These are phyloP conservation scores for Mytilinidion resinicola DNA, from an alignment of 495 filamentous ascomycete species.

Conservation along the genomic window DNA sequence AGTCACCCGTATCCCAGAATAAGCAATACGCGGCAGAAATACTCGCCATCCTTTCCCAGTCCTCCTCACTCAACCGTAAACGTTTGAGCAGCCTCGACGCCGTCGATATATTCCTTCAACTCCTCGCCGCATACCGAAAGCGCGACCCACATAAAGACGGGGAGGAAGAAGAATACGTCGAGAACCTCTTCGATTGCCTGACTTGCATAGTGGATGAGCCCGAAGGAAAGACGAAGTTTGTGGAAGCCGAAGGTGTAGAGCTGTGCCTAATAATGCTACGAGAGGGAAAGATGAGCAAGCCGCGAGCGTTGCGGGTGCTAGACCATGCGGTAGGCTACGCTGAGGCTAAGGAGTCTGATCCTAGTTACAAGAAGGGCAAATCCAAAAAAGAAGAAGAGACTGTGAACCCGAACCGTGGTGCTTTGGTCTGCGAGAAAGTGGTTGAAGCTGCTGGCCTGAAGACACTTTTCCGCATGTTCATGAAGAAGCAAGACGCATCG, in stretches of 20 bases:
- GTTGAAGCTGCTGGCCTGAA: slow-evolving; percentile 84
- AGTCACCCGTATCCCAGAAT: slow-evolving; percentile 68
- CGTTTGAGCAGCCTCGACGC: slow-evolving; percentile 62
- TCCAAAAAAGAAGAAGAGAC: neutral
- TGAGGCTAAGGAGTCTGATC: slow-evolving; percentile 1
- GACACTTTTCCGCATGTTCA: slow-evolving; percentile 77
- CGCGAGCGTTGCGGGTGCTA: slow-evolving; percentile 67
- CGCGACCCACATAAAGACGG: slow-evolving; percentile 79
- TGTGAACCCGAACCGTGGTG: slow-evolving; percentile 28
- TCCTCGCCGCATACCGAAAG: slow-evolving; percentile 83
- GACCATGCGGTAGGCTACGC: slow-evolving; percentile 59
- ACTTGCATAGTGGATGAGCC: slow-evolving; percentile 72
- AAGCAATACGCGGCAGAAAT: slow-evolving; percentile 94
- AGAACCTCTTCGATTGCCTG: slow-evolving; percentile 82
- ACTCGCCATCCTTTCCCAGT: slow-evolving; percentile 76
- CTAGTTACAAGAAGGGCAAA: neutral
- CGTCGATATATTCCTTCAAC: slow-evolving; percentile 72
- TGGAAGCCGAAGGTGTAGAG: slow-evolving; percentile 89
- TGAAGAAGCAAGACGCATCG: slow-evolving; percentile 68
- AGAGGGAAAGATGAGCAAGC: slow-evolving; percentile 74
- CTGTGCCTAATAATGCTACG: slow-evolving; percentile 83
- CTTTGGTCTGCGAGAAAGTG: slow-evolving; percentile 61
- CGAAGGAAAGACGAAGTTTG: slow-evolving; percentile 71
- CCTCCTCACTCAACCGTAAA: slow-evolving; percentile 56
- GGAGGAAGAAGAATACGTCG: slow-evolving; percentile 89